Base-by-base conservation (phyloP, 768 basidiomycete genomes). In the Termitomyces sp. region DNA sequence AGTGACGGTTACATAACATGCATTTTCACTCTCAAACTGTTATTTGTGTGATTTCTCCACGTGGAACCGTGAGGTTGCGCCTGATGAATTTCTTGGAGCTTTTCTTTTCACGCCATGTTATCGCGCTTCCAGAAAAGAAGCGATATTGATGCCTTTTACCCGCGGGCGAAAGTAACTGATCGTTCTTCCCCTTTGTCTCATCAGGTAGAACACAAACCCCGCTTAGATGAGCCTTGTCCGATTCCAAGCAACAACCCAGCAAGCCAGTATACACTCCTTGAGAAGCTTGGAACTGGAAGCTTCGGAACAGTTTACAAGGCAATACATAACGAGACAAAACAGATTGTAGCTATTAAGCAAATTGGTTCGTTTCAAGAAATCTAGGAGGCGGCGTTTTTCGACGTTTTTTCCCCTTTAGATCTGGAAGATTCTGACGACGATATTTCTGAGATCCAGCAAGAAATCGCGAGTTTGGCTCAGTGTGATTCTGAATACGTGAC, bases 241-340 rank as follows among this genome's bases (percentile, higher is more conserved):
- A 73, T 88, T 56, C 86, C 89, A 38, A 84, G 80, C 69, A 88
- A 69, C 70, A 93, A 93, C 67, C 93, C 94, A 20, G 86, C 91
- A 12, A 90, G 86, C 64, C 92, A 96, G 67, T 98, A 97, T 70
- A 92, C 91, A 46, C 75, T 98, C 36, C 80, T 95, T 56, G 93
- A 97, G 74, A 98, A 97, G 71, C 82, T 98, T n/a, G 96, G 96
- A 16, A 95, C 93, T 24, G 96, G 96, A 36, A 93, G 90, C 70
- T 99, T 99, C 68, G 96, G 96, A 9, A 90, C 86, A 1, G 96
- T 99, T 56, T 99, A 94, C 84, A 98, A 97, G 77, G 96, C 93
- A 9, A 87, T 94, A 66, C 94, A 98, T 74, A 91, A 93, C 66
- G 91, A 93, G 60, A 91, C 93, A 12, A 88, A 91, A 70, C 88